A percentile compares a stretch with the other conserved stretches of the same genome.
These are phyloP conservation scores for Senna siamea DNA, from an alignment of 306 rosid species.

Conservation along the genomic window DNA sequence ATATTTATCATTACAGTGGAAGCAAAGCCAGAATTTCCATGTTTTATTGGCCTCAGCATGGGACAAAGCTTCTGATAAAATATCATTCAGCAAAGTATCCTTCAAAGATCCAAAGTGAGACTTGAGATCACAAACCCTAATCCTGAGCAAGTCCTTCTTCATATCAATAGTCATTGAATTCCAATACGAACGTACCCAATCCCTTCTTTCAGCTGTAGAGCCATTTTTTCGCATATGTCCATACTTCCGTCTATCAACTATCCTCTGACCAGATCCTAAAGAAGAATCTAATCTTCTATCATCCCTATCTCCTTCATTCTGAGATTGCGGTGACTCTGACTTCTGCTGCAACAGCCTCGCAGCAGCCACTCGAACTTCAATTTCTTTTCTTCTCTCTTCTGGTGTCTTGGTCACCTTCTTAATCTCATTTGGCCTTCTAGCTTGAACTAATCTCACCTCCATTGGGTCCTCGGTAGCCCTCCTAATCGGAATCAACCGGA, in stretches of 20 bases:
- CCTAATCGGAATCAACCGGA: slow-evolving; percentile 59
- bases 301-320: slow-evolving; percentile 44
- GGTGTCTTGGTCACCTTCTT: slow-evolving; percentile 67
- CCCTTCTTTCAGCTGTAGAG: slow-evolving; percentile 56
- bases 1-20: slow-evolving; percentile 53
- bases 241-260: slow-evolving; percentile 49
- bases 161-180: slow-evolving; percentile 49
- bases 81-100: slow-evolving; percentile 51
- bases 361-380: slow-evolving; percentile 74
- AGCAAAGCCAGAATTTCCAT: slow-evolving; percentile 68
- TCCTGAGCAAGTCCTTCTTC: slow-evolving; percentile 60
- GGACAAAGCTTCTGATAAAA: slow-evolving; percentile 58
- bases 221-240: slow-evolving; percentile 49
- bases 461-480: slow-evolving; percentile 66
- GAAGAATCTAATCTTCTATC: slow-evolving; percentile 49
- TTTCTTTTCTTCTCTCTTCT: slow-evolving; percentile 69
- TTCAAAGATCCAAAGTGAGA: slow-evolving; percentile 49
- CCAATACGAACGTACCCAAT: slow-evolving; percentile 60
- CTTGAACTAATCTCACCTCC: slow-evolving; percentile 58
- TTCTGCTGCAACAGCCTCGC: slow-evolving; percentile 75
- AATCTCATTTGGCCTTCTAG: slow-evolving; percentile 71
- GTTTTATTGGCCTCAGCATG: slow-evolving; percentile 54
- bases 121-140: slow-evolving; percentile 53
- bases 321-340: slow-evolving; percentile 49
- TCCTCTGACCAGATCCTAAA: slow-evolving; percentile 47